phyloP scores from a whole-genome alignment of 805 yeast species.

The Dipodascopsis uninucleata region DNA sequence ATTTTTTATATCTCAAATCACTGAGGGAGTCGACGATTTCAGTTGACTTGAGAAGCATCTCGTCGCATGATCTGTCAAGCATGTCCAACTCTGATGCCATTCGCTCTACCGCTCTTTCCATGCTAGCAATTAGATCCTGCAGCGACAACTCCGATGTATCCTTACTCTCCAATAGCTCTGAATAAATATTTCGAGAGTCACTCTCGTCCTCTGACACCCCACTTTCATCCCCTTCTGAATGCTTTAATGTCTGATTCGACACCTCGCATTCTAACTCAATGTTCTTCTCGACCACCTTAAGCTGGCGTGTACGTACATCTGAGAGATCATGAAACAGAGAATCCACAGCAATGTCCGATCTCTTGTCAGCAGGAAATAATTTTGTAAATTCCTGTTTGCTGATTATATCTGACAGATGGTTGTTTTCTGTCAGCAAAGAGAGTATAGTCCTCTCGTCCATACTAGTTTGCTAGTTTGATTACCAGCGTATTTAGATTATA shows the following conservation, averaged over 20 bases:
- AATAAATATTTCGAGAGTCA: slow-evolving; percentile 6
- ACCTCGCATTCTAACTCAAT: slow-evolving; percentile 11
- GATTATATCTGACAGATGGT: slow-evolving; percentile 14
- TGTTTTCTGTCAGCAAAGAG: slow-evolving; percentile 14
- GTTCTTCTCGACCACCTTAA: slow-evolving; percentile 3
- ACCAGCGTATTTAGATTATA: too few species aligned
- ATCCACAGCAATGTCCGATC: slow-evolving; percentile 7
- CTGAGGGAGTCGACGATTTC: slow-evolving; percentile 18
- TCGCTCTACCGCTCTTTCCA: slow-evolving; percentile 18
- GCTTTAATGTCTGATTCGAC: slow-evolving; percentile 5
- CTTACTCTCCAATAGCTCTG: slow-evolving; percentile 4
- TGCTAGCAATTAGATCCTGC: slow-evolving; percentile 7
- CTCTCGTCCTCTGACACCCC: slow-evolving; percentile 4
- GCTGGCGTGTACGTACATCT: slow-evolving; percentile 6
- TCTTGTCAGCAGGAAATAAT: slow-evolving; percentile 14
- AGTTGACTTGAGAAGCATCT: slow-evolving; percentile 2
- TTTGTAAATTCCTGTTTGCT: slow-evolving; percentile 14
- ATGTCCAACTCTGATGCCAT: slow-evolving; percentile 4
- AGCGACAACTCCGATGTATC: slow-evolving; percentile 4
- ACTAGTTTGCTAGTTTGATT: too few species aligned
- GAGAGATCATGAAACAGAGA: slow-evolving; percentile 17
- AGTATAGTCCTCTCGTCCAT: slow-evolving; percentile 19
- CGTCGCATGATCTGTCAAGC: slow-evolving; percentile 2
- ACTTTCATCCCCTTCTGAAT: not conserved
- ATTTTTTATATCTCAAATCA: slow-evolving; percentile 19